Percentiles rank a stretch among this genome's conserved stretches.
Conservation (phyloP, 352 stramenopile species). For the Phytophthora crassamura region DNA sequence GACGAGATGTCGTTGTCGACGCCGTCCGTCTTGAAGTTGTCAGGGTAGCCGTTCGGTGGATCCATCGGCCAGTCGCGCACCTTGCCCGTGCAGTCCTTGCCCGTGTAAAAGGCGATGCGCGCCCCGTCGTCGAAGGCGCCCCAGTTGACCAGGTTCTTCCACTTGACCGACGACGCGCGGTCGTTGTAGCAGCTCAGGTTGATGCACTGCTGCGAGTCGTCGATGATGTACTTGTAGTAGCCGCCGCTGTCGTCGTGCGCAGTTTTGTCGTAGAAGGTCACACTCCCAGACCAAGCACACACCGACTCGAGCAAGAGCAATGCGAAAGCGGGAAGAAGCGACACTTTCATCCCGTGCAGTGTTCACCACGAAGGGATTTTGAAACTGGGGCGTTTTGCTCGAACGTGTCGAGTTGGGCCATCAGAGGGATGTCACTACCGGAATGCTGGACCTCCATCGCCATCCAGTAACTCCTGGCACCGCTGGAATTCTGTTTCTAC, state of each 20-base stretch:
- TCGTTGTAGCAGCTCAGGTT: constrained; percentile 44
- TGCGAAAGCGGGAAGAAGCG: background rate
- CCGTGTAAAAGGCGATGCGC: constrained; percentile 41
- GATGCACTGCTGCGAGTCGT: constrained; percentile 31
- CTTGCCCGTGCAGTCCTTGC: constrained; percentile 25
- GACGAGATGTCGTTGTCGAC: constrained; percentile 38
- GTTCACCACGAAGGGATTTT: background rate
- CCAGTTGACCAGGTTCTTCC: constrained; percentile 22
- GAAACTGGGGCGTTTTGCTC: background rate
- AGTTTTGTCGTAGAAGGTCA: constrained; percentile 29
- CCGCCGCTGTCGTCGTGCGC: constrained; percentile 12
- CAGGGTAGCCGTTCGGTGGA: constrained; percentile 15
- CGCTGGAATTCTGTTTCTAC: too few relatives aligned
- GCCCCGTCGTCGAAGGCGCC: constrained; percentile 16
- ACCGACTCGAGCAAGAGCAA: background rate
- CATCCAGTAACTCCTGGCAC: too few relatives aligned
- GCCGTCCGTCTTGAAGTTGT: constrained; percentile 32
- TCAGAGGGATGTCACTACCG: too few relatives aligned
- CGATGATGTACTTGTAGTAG: constrained; percentile 27
- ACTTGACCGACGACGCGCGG: constrained; percentile 32
- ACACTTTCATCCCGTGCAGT: background rate
- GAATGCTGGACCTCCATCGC: too few relatives aligned
- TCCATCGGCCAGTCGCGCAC: constrained; percentile 28
- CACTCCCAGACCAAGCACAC: constrained; percentile 17
- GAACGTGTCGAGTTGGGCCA: too few relatives aligned